Conservation (phyloP, 225 moss, liverwort and hornwort genomes). For the Straminergon stramineum region DNA sequence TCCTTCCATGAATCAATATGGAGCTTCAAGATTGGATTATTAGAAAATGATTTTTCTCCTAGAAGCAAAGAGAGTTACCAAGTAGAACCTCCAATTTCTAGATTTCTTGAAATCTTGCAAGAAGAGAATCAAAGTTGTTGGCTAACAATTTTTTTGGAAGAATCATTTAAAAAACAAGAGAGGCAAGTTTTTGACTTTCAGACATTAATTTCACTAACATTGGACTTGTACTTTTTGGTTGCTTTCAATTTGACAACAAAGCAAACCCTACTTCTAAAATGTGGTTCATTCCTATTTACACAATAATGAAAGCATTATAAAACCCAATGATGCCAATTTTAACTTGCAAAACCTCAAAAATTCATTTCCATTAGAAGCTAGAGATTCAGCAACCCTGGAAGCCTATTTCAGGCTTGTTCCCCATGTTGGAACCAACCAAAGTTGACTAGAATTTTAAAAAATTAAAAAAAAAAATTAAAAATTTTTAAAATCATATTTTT, state of each 20-base stretch:
- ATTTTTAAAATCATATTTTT: no score
- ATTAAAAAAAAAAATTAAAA: no score
- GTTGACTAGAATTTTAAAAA: no score
- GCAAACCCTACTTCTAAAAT: neutral
- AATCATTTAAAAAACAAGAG: rapidly evolving
- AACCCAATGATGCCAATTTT: rapidly evolving
- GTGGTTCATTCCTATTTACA: rapidly evolving
- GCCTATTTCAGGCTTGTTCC: no score
- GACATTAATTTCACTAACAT: no score
- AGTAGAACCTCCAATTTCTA: neutral
- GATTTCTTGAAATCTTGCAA: neutral
- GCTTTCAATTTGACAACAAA: neutral
- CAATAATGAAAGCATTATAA: neutral
- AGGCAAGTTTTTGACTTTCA: rapidly evolving
- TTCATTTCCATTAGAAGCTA: no score
- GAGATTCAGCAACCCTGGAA: no score
- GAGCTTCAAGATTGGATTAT: neutral
- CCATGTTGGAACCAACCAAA: no score
- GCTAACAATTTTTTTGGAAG: rapidly evolving
- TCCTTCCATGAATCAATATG: neutral
- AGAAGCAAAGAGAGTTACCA: rapidly evolving
- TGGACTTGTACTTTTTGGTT: neutral
- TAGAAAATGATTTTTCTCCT: rapidly evolving
- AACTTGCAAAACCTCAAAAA: rapidly evolving
- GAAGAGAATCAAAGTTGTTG: rapidly evolving